Evolutionary conservation across 1,284 basidiomycete genomes (phyloP).

Genomic region (Boletus subluridellus): DNA sequence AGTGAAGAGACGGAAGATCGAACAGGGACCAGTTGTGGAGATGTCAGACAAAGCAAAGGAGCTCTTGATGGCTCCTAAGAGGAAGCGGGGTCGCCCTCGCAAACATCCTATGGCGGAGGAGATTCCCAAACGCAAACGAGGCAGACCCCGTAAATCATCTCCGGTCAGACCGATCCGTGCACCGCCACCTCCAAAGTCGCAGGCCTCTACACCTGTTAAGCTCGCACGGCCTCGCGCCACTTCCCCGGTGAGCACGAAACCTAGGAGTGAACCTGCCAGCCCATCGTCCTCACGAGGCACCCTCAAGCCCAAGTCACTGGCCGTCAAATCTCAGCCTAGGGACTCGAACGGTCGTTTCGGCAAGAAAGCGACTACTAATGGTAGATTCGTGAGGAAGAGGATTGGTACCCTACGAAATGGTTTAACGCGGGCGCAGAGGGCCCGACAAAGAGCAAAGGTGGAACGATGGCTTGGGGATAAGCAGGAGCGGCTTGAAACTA

Average conservation of each 20-base stretch:
- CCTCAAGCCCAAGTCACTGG: conserved; percentile 44
- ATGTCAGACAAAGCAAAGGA: conserved; percentile 40
- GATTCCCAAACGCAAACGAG: conserved; percentile 37
- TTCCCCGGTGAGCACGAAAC: conserved; percentile 25
- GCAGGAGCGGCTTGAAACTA: conserved; percentile 18
- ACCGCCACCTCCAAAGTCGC: conserved; percentile 13
- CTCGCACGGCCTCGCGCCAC: conserved; percentile 11
- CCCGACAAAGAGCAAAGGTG: conserved; percentile 41
- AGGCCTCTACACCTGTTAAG: conserved; percentile 14
- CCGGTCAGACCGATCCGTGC: conserved; percentile 13
- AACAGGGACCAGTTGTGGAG: conserved; percentile 34
- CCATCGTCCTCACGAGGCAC: conserved; percentile 28
- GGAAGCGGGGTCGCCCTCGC: conserved; percentile 38
- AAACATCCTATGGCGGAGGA: conserved; percentile 35
- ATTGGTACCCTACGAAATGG: conserved; percentile 25
- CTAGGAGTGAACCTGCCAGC: conserved; percentile 25
- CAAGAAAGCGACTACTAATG: conserved; percentile 51
- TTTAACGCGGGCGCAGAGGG: conserved; percentile 40
- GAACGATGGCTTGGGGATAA: conserved; percentile 36
- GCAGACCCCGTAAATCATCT: conserved; percentile 35
- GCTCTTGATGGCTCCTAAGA: conserved; percentile 32
- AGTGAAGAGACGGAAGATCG: conserved; percentile 44
- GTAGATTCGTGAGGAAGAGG: conserved; percentile 43
- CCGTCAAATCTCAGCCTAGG: conserved; percentile 49
- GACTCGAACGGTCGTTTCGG: conserved; percentile 50